Base-by-base conservation (phyloP, 139 green algal species). In the Chlamydomonas applanata region DNA sequence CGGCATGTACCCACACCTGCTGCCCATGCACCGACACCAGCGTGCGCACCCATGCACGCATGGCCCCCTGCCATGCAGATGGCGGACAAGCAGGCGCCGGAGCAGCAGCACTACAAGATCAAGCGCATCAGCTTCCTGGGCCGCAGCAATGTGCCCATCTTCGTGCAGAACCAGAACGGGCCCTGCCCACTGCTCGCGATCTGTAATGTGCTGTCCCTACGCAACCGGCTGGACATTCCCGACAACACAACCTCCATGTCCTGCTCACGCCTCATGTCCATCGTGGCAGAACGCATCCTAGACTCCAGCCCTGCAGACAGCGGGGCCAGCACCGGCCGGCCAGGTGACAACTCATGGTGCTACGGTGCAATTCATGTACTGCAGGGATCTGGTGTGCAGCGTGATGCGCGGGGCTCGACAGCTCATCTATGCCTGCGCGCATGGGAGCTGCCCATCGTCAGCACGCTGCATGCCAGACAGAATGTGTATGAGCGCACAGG, bases 131-230 rank as follows among this genome's bases (percentile, higher is more conserved):
- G 46, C 22, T 82, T 85, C 35, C 88, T 92, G 33, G 66, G 83
- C 1, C 62, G 84, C 11, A 32, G 74, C 4, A 40, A 79, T 20
- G 75, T 86, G 0, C 89, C 91, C 11, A 88, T 98, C 13, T 78
- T 96, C 24, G 66, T 93, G 56, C 95, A 99, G 77, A 97, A 97
- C 73, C 73, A 89, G 3, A 99, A 99, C 54, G 95, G 95, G 0
- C 95, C 95, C 3, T 99, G 95, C 79, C 95, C 95, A 0, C 78
- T 98, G 34, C 78, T 98, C 0, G 95, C 93, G 0, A 92, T 98
- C 25, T 85, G 89, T 20, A 97, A 97, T 56, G 81, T 92, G n/a
- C 80, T 98, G 24, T 84, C 93, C 16, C 85, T 97, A 17, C 80
- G 89, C 4, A 88, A 91, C 56, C 62, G 79, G 64, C 72, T 95